Base-by-base conservation (phyloP, 768 basidiomycete species). In the Lactarius tabidus region DNA sequence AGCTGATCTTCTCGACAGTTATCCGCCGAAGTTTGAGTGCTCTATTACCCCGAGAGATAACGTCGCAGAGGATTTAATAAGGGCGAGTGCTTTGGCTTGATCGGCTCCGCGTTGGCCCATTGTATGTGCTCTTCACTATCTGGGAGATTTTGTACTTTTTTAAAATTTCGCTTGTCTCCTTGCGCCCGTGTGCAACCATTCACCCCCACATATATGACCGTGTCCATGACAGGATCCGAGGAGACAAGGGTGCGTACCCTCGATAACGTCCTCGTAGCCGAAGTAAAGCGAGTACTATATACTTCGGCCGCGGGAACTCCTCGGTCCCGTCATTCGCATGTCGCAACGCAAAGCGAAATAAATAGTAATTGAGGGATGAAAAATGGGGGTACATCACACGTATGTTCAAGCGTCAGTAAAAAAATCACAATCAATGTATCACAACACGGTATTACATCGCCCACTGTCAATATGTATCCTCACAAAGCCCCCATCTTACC, bases 31-130 rank as follows among this genome's bases (percentile, higher is more conserved):
- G 33, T 63, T 63, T 18, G 62, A 38, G 20, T 63, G 62, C 1
- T 20, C 41, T 6, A 58, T 63, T 57, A 41, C 57, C 6, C 48
- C 62, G 15, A 57, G 62, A 58, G 48, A 63, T 58, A 28, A 48
- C 8, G 20, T 58, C 36, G 56, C 56, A 5, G 45, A 58, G 15
- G 62, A 41, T 20, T 53, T 58, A 38, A 58, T 63, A 10, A 43
- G 33, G 15, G 56, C 45, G 26, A 52, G 51, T 38, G 3, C 2
- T 12, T 14, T 52, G 45, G 45, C 18, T 23, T 63, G 57, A 63
- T 10, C 4, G n/a, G 12, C 23, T 10, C 35, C 35, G 35, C n/a
- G n/a, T 36, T 12, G 35, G 35, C 3, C n/a, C 45, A 4, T 20
- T 8, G 18, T n/a, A n/a, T n/a, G n/a, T n/a, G n/a, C n/a, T n/a